Evolutionary conservation across 805 yeast species (phyloP), one percentile per base, ranked within the genome.

Genomic region (Saccharomycopsis malanga): DNA sequence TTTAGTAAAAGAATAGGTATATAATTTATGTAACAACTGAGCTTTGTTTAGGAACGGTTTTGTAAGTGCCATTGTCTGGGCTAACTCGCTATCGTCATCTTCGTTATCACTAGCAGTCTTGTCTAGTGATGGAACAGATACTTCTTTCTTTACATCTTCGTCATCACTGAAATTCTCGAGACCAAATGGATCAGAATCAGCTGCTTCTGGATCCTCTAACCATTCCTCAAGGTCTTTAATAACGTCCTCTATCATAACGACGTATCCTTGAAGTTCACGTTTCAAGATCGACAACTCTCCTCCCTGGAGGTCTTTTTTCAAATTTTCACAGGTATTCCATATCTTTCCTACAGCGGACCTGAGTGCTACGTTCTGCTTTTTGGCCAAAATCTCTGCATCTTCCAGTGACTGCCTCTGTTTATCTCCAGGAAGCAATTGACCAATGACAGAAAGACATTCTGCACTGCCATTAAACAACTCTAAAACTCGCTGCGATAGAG

Each of bases 191-290:
- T 77, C 79, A 7, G 67, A 73, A 39, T 70, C 74, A 36, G 60
- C 68, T 32, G 66, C 57, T 12, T 65, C 65, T 0, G 89, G 91
- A 52, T 80, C 71, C 49, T 77, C 76, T 2, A 80, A 57, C 86
- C 91, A 85, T 49, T 77, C 86, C 18, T 69, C 76, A 43, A 83
- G 71, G 56, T 86, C 94, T 7, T 71, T 74, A n/a, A 74, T 61
- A 0, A 81, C 83, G 61, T 83, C 91, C 17, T 69, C 73, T 4
- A 82, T 66, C 46, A 83, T 58, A 1, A 58, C 53, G 22, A 73
- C 64, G 9, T 73, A 68, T 44, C 66, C 66, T 47, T 65, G 67
- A 3, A 83, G 62, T 45, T 71, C 73, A 25, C 56, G 55, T 30
- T 72, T 73, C 44, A 83, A 62, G 1, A 79, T 57, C 2, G 79